Percentiles rank a stretch among this genome's conserved stretches.
Evolutionary conservation across 768 basidiomycete genomes (phyloP).

Genomic region (Galerina sulciceps): DNA sequence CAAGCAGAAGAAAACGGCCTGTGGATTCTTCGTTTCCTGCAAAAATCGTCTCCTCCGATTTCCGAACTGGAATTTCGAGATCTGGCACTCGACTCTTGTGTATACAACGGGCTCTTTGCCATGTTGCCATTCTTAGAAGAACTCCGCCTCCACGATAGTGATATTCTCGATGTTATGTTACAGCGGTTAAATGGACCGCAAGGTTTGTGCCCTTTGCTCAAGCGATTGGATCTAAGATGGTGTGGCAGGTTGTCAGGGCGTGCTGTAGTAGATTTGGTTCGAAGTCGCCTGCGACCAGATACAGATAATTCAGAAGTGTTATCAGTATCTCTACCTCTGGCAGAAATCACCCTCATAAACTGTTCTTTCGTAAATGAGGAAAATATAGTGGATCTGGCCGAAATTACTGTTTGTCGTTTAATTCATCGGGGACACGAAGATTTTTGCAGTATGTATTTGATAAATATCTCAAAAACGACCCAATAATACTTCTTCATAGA

Average conservation of each 20-base stretch:
- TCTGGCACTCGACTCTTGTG: slow-evolving; percentile 43
- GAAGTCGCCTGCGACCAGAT: slow-evolving; percentile 32
- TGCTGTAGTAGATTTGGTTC: slow-evolving; percentile 54
- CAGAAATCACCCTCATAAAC: slow-evolving; percentile 55
- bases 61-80: slow-evolving; percentile 53
- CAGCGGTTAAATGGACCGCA: slow-evolving; percentile 37
- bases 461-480: not conserved
- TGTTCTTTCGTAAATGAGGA: slow-evolving; percentile 60
- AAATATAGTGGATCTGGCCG: slow-evolving; percentile 55
- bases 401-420: slow-evolving; percentile 50
- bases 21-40: slow-evolving; percentile 29
- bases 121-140: slow-evolving; percentile 45
- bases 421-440: slow-evolving; percentile 45
- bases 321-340: slow-evolving; percentile 33
- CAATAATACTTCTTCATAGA: slow-evolving; percentile 32
- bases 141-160: slow-evolving; percentile 60
- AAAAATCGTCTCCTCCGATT: slow-evolving; percentile 33
- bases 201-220: slow-evolving; percentile 51
- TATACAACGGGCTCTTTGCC: slow-evolving; percentile 34
- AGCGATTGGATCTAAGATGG: slow-evolving; percentile 60
- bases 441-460: slow-evolving; percentile 53
- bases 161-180: slow-evolving; percentile 53
- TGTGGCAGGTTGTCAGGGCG: slow-evolving; percentile 57
- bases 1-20: slow-evolving; percentile 16
- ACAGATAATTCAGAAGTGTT: not conserved